Base-by-base conservation (phyloP, 768 basidiomycete genomes). In the Tricholoma bakamatsutake region DNA sequence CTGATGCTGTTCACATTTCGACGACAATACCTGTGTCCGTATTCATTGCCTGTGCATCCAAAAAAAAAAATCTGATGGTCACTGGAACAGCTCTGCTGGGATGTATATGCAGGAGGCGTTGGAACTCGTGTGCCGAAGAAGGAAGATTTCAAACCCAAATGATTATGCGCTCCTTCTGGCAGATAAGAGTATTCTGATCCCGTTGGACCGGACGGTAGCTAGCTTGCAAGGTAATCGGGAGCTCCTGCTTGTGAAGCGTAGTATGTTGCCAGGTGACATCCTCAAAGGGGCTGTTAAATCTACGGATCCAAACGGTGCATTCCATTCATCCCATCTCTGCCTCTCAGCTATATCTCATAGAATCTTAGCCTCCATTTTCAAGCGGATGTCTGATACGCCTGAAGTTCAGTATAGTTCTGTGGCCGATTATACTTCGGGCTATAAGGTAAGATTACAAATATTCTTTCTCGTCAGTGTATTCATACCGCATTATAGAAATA, bases 41-140 rank as follows among this genome's bases (percentile, higher is more conserved):
- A 31, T 5, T 0, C 24, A 8, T 30, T 27, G 39, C 31, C 2
- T 39, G 42, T 35, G 21, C 34, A 30, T 17, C 45, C 58, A 28
- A 8, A 47, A 49, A 8, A 47, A 49, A 24, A 31, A 7, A 17
- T 27, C 28, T 34, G 18, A 33, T 11, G 52, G 46, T 51, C 21
- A 42, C 6, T n/a, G 50, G 28, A 34, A 39, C 63, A 91, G 88
- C 5, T 85, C 93, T 8, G 85, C 90, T 12, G 93, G 90, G 8
- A 97, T 93, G 87, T 98, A 98, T 68, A 88, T 98, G 83, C 93
- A 95, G 62, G 96, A 98, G 69, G 91, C 92, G 1, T 80, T 97
- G 21, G 96, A 97, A 58, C 76, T 85, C 18, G 87, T 92, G 1
- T 93, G 90, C 66, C 77, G 81, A 35, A 83, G 82, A 64, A 80